These are phyloP conservation scores for Zymoseptoria passerinii DNA, from an alignment of 2,329 filamentous ascomycete species.

Conservation along the genomic window DNA sequence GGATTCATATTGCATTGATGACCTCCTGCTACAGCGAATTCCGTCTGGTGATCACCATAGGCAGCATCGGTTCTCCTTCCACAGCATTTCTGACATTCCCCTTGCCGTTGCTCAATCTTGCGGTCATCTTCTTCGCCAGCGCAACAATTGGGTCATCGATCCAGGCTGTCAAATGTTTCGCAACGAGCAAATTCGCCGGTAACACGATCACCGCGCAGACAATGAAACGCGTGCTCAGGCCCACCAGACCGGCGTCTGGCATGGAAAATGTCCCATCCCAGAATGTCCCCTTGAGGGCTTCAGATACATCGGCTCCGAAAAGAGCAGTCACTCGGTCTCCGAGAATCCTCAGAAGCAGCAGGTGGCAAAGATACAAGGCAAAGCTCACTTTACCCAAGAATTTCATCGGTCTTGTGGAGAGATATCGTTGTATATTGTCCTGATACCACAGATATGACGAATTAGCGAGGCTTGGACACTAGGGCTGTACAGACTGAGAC, in stretches of 20 bases:
- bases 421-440: conserved; percentile 39
- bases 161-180: background rate
- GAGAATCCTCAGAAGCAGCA: conserved; percentile 44
- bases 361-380: conserved; percentile 54
- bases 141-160: background rate
- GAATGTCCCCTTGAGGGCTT: background rate
- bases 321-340: background rate
- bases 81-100: background rate
- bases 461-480: too few species aligned
- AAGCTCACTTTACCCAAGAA: conserved; percentile 56
- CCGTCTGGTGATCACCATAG: background rate
- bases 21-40: background rate
- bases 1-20: background rate
- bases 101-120: background rate
- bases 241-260: background rate
- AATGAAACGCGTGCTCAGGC: background rate
- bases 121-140: background rate
- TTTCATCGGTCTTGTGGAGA: conserved; percentile 44
- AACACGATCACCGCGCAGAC: background rate
- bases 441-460: too few species aligned
- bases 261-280: background rate
- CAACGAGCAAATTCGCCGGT: background rate
- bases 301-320: conserved; percentile 7
- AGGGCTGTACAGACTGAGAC: too few species aligned
- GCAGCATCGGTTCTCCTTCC: background rate